Percentiles rank a stretch among this genome's conserved stretches.
These are phyloP conservation scores for Phyllosticta citrichinensis DNA, from an alignment of 2,329 filamentous ascomycete species.

Conservation along the genomic window DNA sequence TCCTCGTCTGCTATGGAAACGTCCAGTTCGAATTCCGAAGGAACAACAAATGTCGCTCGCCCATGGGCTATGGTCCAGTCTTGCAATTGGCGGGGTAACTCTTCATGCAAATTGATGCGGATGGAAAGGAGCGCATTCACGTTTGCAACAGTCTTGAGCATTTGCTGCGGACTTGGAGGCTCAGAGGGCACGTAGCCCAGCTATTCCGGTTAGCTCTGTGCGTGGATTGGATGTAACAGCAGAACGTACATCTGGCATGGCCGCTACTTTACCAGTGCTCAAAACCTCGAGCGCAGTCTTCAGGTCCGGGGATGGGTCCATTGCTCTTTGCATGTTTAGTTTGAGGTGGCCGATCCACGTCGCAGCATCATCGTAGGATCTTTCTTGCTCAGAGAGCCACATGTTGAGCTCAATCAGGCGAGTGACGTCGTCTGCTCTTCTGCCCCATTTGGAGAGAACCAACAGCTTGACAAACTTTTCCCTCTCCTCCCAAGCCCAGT, in stretches of 20 bases:
- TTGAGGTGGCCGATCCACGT: conserved; percentile 59
- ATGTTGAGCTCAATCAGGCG: conserved; percentile 79
- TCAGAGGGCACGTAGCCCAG: conserved; percentile 69
- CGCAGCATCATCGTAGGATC: conserved; percentile 35
- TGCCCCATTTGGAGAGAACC: conserved; percentile 83
- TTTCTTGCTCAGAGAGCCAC: conserved; percentile 46
- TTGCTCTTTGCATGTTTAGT: conserved; percentile 58
- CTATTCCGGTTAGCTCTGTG: conserved; percentile 27
- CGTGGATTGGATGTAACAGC: conserved; percentile 8
- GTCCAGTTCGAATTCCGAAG: conserved; percentile 84
- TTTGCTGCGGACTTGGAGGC: conserved; percentile 58
- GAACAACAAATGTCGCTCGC: conserved; percentile 78
- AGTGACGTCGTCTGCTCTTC: conserved; percentile 67
- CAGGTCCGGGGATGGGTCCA: conserved; percentile 81
- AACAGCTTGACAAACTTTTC: conserved; percentile 87
- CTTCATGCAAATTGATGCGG: conserved; percentile 75
- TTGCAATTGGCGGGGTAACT: conserved; percentile 66
- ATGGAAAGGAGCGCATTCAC: conserved; percentile 77
- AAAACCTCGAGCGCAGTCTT: conserved; percentile 80
- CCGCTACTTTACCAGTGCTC: conserved; percentile 64
- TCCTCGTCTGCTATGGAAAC: conserved; percentile 84
- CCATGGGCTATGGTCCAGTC: conserved; percentile 73
- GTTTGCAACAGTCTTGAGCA: conserved; percentile 65
- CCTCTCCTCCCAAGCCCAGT: conserved; percentile 70
- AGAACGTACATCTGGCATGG: conserved; percentile 64